phyloP scores from a whole-genome alignment of 73 alveolate species.

The Stentor roeselii region DNA sequence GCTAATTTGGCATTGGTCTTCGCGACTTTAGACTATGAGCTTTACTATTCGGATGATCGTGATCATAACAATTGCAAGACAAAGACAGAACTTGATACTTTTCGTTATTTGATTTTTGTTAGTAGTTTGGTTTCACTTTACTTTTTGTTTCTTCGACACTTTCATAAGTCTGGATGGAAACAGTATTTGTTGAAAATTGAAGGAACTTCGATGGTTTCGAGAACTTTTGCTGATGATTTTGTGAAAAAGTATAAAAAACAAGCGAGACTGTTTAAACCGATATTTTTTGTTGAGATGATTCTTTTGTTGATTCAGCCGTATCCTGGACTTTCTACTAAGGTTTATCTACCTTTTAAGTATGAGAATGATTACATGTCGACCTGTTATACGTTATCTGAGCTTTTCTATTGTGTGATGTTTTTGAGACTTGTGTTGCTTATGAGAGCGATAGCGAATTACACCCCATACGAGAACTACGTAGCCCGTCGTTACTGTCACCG shows the following conservation, averaged over 20 bases:
- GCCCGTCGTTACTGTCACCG: constrained; percentile 11
- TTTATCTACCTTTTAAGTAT: not conserved
- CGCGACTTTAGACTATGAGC: constrained; percentile 15
- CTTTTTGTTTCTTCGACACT: constrained; percentile 5
- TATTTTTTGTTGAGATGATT: not conserved
- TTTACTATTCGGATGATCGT: not conserved
- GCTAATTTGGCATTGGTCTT: not conserved
- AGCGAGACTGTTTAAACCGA: not conserved
- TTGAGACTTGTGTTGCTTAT: not conserved
- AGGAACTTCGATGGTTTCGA: not conserved
- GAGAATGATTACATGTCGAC: not conserved
- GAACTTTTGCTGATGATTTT: not conserved
- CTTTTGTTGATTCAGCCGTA: not conserved
- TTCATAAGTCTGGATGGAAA: not conserved
- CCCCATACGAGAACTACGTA: constrained; percentile 17
- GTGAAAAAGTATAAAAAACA: too few species aligned
- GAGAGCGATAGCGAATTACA: not conserved
- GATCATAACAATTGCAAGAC: not conserved
- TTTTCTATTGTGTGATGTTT: constrained; percentile 12
- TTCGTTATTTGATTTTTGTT: not conserved
- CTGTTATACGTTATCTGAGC: constrained; percentile 22
- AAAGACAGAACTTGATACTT: not conserved
- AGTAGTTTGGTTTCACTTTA: not conserved
- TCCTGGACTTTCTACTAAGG: not conserved
- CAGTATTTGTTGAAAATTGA: not conserved